These are phyloP conservation scores for Ceratocystis cubensis DNA, from an alignment of 2,329 filamentous ascomycete species.

Conservation along the genomic window DNA sequence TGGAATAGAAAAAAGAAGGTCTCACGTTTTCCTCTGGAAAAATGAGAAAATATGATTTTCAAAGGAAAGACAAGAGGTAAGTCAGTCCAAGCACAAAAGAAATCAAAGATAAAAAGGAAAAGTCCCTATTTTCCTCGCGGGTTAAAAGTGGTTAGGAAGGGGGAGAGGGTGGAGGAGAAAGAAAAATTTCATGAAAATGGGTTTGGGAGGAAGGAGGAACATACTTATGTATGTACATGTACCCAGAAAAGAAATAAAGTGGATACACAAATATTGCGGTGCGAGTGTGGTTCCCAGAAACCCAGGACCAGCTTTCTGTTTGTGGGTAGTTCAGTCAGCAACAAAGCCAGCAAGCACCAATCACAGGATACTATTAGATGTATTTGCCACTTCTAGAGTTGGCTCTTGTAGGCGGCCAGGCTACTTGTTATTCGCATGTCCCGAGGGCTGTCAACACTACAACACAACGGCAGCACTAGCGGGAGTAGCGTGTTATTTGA, in stretches of 20 bases:
- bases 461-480: background rate
- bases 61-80: constrained; percentile 23
- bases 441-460: background rate
- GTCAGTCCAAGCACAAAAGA: constrained; percentile 19
- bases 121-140: constrained; percentile 18
- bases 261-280: constrained; percentile 10
- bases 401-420: background rate
- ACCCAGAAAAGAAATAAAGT: constrained; percentile 27
- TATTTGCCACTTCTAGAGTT: background rate
- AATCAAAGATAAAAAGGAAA: constrained; percentile 20
- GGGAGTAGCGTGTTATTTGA: background rate
- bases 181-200: constrained; percentile 25
- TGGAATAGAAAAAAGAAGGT: constrained; percentile 32
- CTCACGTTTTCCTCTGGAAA: constrained; percentile 33
- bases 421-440: background rate
- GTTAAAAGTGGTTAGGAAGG: constrained; percentile 25
- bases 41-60: constrained; percentile 30
- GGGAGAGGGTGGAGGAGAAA: constrained; percentile 25
- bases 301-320: background rate
- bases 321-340: constrained; percentile 10
- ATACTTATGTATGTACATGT: constrained; percentile 22
- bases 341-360: constrained; percentile 5
- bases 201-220: constrained; percentile 14
- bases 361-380: background rate
- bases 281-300: background rate